Evolutionary conservation across 2,329 filamentous ascomycete species (phyloP), one percentile per base, ranked within the genome.

Genomic region (Colletotrichum orbiculare): DNA sequence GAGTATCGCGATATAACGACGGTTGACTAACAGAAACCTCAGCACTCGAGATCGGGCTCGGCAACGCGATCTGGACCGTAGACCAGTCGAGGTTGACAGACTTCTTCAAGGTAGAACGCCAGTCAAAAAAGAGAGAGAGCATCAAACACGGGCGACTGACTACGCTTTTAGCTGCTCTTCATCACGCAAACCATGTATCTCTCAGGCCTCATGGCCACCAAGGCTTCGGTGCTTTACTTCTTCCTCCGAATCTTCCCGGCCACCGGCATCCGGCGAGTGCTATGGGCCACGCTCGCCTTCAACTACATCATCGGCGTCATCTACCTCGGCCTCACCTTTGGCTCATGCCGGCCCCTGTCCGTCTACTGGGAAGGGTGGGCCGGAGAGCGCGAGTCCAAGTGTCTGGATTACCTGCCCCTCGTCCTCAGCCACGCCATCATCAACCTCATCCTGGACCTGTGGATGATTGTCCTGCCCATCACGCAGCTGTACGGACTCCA

Each of bases 231-330:
- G 2, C 53, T 77, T 2, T 74, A 68, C 66, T 73, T 77, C 58
- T 75, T 73, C 52, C 69, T 78, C 0, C 71, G 73, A n/a, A 68
- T 77, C 15, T 77, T 77, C 46, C 68, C 69, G 8, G 66, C 72
- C 7, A 52, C 47, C 10, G 57, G 43, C 12, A 48, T 64, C 38
- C 59, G 63, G 7, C 35, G 12, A 6, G 5, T 49, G 1, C 15
- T 66, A 3, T 66, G 60, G 58, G 33, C 8, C 1, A 39, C 47
- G 6, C 58, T 56, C 4, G 9, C 13, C 0, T 9, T 58, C 11
- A 62, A 63, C 15, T 11, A 33, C 1, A 39, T 63, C 2, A 11
- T 62, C 6, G 54, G 59, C 1, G 1, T 62, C 7, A 3, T 43
- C 11, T 66, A 52, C 9, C 7, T 64, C 10, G 8, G 43, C 0